Evolutionary conservation across 2,329 filamentous ascomycete species (phyloP).

Genomic region (Nemania abortiva): DNA sequence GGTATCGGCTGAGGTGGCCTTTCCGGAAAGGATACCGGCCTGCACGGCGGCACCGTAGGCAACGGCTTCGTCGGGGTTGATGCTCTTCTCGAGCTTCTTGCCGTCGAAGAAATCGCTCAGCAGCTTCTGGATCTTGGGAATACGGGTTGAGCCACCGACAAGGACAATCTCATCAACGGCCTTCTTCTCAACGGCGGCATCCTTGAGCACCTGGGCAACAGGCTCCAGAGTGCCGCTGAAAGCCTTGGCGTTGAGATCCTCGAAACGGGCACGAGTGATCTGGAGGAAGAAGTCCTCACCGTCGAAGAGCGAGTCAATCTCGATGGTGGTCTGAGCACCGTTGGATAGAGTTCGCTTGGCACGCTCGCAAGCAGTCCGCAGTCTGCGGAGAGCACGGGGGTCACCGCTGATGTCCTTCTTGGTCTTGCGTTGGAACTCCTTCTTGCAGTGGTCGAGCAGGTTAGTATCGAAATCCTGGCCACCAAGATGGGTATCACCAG

Average conservation of each 20-base stretch:
- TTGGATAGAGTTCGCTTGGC: slow-evolving; percentile 99
- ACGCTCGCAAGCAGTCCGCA: slow-evolving; percentile 98
- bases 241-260: slow-evolving; percentile 96
- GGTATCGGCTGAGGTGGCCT: slow-evolving; percentile 95
- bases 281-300: slow-evolving; percentile 97
- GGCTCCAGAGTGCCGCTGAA: slow-evolving; percentile 95
- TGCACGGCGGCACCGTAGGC: slow-evolving; percentile 99
- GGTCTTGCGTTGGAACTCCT: slow-evolving; percentile 87
- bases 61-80: slow-evolving; percentile 99
- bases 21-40: slow-evolving; percentile 97
- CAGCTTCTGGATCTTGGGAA: slow-evolving; percentile 98
- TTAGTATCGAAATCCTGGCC: slow-evolving; percentile 97
- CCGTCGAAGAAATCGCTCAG: slow-evolving; percentile 98
- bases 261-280: slow-evolving; percentile 98
- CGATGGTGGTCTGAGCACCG: slow-evolving; percentile 95
- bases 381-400: slow-evolving; percentile 91
- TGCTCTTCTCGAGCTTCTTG: slow-evolving; percentile 99
- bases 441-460: slow-evolving; percentile 96
- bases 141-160: slow-evolving; percentile 98
- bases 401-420: slow-evolving; percentile 71
- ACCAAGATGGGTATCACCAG: slow-evolving; percentile 96
- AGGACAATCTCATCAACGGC: slow-evolving; percentile 98
- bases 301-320: slow-evolving; percentile 98
- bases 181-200: slow-evolving; percentile 87
- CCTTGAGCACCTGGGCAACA: slow-evolving; percentile 96